Percentiles rank a stretch among this genome's conserved stretches.
Conservation (phyloP, 2,329 filamentous ascomycete genomes). For the Penicillium nordicum region DNA sequence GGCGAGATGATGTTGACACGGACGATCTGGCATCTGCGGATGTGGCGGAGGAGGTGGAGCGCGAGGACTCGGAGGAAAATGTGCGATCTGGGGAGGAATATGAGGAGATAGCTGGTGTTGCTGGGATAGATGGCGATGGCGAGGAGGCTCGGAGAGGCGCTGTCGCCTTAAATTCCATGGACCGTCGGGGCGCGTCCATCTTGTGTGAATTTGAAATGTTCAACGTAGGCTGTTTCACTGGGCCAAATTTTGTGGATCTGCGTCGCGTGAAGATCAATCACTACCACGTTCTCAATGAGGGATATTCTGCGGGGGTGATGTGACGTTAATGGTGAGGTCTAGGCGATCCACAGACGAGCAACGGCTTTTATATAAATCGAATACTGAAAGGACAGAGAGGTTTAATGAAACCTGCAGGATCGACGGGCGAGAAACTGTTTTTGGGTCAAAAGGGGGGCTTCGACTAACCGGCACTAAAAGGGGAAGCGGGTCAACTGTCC, state of each 20-base stretch:
- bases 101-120: constrained; percentile 44
- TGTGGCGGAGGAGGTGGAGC: constrained; percentile 45
- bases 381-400: constrained; percentile 16
- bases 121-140: constrained; percentile 41
- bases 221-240: constrained; percentile 6
- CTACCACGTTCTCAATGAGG: neutral
- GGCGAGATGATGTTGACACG: constrained; percentile 46
- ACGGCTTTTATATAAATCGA: constrained; percentile 5
- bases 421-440: constrained; percentile 24
- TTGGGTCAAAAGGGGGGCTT: constrained; percentile 22
- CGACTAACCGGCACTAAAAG: constrained; percentile 17
- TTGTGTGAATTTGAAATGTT: constrained; percentile 11
- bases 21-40: constrained; percentile 44
- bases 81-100: constrained; percentile 45
- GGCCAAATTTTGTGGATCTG: neutral
- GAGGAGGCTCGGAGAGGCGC: constrained; percentile 35
- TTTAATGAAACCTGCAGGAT: constrained; percentile 25
- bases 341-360: neutral
- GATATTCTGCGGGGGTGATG: neutral
- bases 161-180: constrained; percentile 13
- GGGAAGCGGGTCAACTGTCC: constrained; percentile 13
- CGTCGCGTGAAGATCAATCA: constrained; percentile 2
- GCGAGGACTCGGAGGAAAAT: constrained; percentile 46
- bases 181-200: constrained; percentile 29
- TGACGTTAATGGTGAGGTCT: neutral